Evolutionary conservation across 176 grass and related monocot genomes (phyloP).

Genomic region (Luzula sylvatica): DNA sequence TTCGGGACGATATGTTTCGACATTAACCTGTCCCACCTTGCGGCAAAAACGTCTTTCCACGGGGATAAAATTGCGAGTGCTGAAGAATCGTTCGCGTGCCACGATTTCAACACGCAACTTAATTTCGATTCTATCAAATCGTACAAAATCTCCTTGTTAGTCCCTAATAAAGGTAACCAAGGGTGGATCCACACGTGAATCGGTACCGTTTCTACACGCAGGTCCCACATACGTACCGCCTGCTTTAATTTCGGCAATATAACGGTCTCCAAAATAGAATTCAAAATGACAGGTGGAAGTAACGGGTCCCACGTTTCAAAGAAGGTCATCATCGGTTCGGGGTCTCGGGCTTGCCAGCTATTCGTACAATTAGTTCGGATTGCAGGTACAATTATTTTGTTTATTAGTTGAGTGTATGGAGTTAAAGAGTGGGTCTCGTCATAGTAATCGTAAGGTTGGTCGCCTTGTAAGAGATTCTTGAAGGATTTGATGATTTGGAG

Average conservation of each 20-base stretch:
- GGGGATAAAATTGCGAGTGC: constrained; percentile 35
- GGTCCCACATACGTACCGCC: constrained; percentile 45
- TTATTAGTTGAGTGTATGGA: constrained; percentile 49
- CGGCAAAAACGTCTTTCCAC: constrained; percentile 52
- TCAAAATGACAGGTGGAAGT: no score
- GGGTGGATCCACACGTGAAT: constrained; percentile 40
- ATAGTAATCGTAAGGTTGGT: constrained; percentile 34
- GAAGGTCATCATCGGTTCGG: no score
- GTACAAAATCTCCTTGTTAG: constrained; percentile 25
- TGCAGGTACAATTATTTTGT: constrained; percentile 27
- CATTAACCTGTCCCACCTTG: constrained; percentile 40
- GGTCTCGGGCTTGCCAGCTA: constrained; percentile 33
- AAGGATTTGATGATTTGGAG: constrained; percentile 24
- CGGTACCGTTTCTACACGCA: constrained; percentile 23
- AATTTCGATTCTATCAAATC: constrained; percentile 37
- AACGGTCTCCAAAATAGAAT: constrained; percentile 32
- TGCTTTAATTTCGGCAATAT: constrained; percentile 47
- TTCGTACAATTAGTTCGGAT: constrained; percentile 22
- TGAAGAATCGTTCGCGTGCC: constrained; percentile 26
- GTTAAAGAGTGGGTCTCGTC: constrained; percentile 13
- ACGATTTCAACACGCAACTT: constrained; percentile 22
- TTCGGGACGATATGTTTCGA: constrained; percentile 27
- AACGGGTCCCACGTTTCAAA: constrained; percentile 36
- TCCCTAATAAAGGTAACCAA: constrained; percentile 41
- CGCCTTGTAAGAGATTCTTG: constrained; percentile 31